These are phyloP conservation scores for Stropharia rugosoannulata DNA, from an alignment of 768 basidiomycete genomes.

Conservation along the genomic window DNA sequence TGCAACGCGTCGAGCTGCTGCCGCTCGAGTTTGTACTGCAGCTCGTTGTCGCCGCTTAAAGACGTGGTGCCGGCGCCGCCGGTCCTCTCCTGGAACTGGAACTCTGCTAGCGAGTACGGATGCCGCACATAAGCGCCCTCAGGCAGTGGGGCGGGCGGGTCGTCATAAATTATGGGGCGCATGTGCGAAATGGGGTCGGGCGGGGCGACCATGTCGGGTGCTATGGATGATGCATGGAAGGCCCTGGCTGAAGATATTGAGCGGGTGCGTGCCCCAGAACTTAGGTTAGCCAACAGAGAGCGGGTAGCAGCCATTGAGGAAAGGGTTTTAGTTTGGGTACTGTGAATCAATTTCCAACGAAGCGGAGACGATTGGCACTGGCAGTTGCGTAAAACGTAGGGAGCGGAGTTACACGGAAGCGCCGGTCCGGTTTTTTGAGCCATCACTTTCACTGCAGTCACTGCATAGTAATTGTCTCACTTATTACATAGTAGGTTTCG, in stretches of 20 bases:
- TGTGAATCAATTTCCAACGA: neutral
- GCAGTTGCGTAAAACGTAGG: too few relatives aligned
- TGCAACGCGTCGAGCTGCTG: constrained; percentile 76
- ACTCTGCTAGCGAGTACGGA: constrained; percentile 81
- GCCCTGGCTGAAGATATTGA: constrained; percentile 34
- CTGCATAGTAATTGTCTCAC: too few relatives aligned
- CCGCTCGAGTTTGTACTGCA: constrained; percentile 69
- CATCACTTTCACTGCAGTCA: too few relatives aligned
- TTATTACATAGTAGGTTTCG: too few relatives aligned
- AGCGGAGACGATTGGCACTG: too few relatives aligned
- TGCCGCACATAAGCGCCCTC: constrained; percentile 43
- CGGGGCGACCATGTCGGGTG: constrained; percentile 54
- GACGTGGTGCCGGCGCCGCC: constrained; percentile 25
- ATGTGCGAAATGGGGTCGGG: constrained; percentile 79
- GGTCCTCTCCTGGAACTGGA: constrained; percentile 32
- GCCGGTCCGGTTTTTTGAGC: too few relatives aligned
- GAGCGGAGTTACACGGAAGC: too few relatives aligned
- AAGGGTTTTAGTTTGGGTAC: neutral
- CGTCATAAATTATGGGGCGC: constrained; percentile 76
- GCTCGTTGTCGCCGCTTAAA: constrained; percentile 42
- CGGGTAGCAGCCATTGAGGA: neutral
- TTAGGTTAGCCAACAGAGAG: neutral
- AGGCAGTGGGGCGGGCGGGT: constrained; percentile 36
- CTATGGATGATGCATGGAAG: constrained; percentile 31
- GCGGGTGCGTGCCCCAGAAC: neutral